Conservation (phyloP, 1,139 yeast genomes). For the Fermentozyma sake region DNA sequence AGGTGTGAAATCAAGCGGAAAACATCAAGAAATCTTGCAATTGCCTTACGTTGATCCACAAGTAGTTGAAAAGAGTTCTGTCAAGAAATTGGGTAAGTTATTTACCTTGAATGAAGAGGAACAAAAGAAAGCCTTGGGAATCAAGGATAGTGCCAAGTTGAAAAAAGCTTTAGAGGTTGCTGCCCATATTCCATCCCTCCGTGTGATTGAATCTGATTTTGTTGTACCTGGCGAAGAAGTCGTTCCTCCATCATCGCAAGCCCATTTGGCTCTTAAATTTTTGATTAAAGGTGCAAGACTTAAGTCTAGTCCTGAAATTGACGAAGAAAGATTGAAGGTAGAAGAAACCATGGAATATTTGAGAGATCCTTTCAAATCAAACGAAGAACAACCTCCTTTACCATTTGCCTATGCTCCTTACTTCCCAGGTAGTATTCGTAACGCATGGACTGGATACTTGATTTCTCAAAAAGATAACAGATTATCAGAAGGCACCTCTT, state of each 20-base stretch:
- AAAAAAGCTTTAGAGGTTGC: constrained; percentile 57
- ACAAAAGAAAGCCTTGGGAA: constrained; percentile 54
- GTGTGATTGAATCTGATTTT: constrained; percentile 68
- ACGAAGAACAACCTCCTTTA: constrained; percentile 60
- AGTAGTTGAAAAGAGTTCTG: constrained; percentile 36
- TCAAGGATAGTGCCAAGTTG: constrained; percentile 42
- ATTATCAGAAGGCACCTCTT: constrained; percentile 59
- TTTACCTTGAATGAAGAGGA: constrained; percentile 54
- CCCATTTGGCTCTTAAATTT: constrained; percentile 73
- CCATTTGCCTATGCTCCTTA: constrained; percentile 67
- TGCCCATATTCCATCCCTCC: constrained; percentile 61
- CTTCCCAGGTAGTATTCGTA: constrained; percentile 56
- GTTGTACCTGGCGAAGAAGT: constrained; percentile 82
- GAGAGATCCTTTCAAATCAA: constrained; percentile 67
- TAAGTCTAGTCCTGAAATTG: constrained; percentile 52
- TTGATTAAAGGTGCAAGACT: constrained; percentile 68
- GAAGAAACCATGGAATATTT: constrained; percentile 60
- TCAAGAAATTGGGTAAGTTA: constrained; percentile 64
- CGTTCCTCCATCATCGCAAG: constrained; percentile 71
- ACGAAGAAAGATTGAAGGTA: constrained; percentile 31
- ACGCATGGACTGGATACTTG: constrained; percentile 66
- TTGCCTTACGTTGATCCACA: constrained; percentile 64
- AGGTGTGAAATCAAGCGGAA: constrained; percentile 62
- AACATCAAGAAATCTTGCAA: constrained; percentile 67
- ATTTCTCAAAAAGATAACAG: constrained; percentile 73